Evolutionary conservation across 148 eudicot genomes (phyloP), one percentile per base, ranked within the genome.

Genomic region (Polygonum maritimum): DNA sequence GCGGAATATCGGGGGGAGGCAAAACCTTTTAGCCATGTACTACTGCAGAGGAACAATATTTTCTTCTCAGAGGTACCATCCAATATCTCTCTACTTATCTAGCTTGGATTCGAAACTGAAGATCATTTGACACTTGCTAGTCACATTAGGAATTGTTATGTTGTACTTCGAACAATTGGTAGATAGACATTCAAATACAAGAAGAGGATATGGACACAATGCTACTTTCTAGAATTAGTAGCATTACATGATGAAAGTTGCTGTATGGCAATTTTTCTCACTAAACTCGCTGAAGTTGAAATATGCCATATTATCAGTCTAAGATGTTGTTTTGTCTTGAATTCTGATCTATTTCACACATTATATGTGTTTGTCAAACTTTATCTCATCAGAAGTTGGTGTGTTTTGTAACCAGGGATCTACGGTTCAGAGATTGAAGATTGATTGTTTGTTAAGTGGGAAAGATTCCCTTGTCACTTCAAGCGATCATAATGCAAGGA

Each of bases 401-500:
- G 69, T 60, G 60, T 60, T 13, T 26, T 60, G 69, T 69, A 19
- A 52, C 73, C 83, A 92, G 97, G 94, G 94, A 75, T 76, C 92
- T 55, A 52, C 51, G 3, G 55, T 92, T 74, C 54, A 73, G 5
- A 58, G 79, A 39, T 14, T 82, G 80, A 77, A 77, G 77, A 85
- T 82, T 65, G 84, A 82, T 72, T 63, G 75, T 65, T 76, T 83
- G 69, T 33, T 83, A 1, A 55, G 76, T 41, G 86, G 83, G 71
- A 63, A 47, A 54, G 78, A 74, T 54, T 78, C 79, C 51, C 74
- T 82, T 31, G 75, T 74, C 22, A 63, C 84, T 7, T 75, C 84
- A 39, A 81, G 79, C 62, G 90, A 77, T 81, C 97, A 90, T 74
- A 82, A 74, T 74, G 91, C 94, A 69, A 88, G 85, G 80, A 81